Base-by-base conservation (phyloP, 352 stramenopile species). In the Chloridella minuta region DNA sequence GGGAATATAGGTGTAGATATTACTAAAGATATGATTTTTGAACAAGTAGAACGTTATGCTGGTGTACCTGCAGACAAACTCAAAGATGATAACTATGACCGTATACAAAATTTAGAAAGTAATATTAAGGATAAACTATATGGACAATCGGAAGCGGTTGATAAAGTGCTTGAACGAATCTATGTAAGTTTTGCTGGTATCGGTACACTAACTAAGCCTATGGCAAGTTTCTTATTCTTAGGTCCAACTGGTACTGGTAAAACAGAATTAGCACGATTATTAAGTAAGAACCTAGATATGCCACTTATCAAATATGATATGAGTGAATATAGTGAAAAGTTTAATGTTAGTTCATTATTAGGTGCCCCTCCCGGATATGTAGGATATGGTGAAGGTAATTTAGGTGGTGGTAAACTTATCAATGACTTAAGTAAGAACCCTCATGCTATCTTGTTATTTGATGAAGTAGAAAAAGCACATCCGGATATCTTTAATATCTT, bases 381-480 rank as follows among this genome's bases (percentile, higher is more conserved):
- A 83, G 95, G 95, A 16, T 91, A 97, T 87, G 93, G 97, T 21
- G 92, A 97, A 88, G 94, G 94, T 30, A 30, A 30, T 30, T 30
- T 30, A 30, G 27, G 27, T 30, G 27, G 27, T 30, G 27, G 27
- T 30, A 30, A 30, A 30, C 27, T 30, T 30, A 30, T 30, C 27
- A 30, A 30, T 30, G 27, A 30, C 27, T 30, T 30, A 30, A 30
- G 27, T 30, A 30, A 30, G 27, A 30, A 30, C 27, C 27, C 27
- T 30, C 98, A 98, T 90, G 96, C 96, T 21, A 95, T 98, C 83
- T 91, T 98, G 1, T 89, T 98, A 28, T 91, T 98, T 86, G 95
- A 98, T 88, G 95, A 98, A 88, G 94, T 98, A 28, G 95, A 98
- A 89, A 98, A 98, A 89, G 95, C 95, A 2, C 95, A 98, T 88